phyloP scores from a whole-genome alignment of 2,329 filamentous ascomycete species.

The Aureobasidium mangrovei region DNA sequence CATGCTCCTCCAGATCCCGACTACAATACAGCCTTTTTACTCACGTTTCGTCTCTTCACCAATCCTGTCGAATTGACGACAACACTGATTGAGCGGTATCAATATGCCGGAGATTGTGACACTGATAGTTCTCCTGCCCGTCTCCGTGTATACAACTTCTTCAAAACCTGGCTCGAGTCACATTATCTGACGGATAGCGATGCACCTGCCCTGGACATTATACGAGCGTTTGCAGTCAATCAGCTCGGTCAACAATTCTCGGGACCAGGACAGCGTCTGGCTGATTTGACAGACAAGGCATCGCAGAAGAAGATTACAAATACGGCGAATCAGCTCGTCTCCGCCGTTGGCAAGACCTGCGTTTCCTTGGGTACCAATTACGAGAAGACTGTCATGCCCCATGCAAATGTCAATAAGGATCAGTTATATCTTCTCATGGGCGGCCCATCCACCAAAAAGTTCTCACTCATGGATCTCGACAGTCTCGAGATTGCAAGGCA shows the following conservation, averaged over 20 bases:
- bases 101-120: constrained; percentile 75
- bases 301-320: constrained; percentile 37
- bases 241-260: constrained; percentile 62
- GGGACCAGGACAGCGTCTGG: constrained; percentile 67
- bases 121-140: constrained; percentile 72
- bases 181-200: constrained; percentile 87
- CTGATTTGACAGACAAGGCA: constrained; percentile 66
- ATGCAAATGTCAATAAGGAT: constrained; percentile 62
- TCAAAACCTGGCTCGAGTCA: constrained; percentile 95
- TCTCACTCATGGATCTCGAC: constrained; percentile 38
- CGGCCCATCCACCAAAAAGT: neutral
- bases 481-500: constrained; percentile 85
- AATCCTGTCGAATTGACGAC: constrained; percentile 70
- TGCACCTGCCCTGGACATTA: constrained; percentile 62
- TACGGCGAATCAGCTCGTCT: constrained; percentile 49
- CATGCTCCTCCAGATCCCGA: constrained; percentile 85
- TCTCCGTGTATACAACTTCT: constrained; percentile 86
- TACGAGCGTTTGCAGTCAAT: constrained; percentile 69
- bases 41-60: constrained; percentile 91
- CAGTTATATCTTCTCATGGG: constrained; percentile 60
- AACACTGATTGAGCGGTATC: constrained; percentile 80
- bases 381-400: constrained; percentile 29
- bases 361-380: constrained; percentile 64
- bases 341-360: constrained; percentile 81
- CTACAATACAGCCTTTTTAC: constrained; percentile 90